Base-by-base conservation (phyloP, 495 filamentous ascomycete genomes). In the Halenospora varia region DNA sequence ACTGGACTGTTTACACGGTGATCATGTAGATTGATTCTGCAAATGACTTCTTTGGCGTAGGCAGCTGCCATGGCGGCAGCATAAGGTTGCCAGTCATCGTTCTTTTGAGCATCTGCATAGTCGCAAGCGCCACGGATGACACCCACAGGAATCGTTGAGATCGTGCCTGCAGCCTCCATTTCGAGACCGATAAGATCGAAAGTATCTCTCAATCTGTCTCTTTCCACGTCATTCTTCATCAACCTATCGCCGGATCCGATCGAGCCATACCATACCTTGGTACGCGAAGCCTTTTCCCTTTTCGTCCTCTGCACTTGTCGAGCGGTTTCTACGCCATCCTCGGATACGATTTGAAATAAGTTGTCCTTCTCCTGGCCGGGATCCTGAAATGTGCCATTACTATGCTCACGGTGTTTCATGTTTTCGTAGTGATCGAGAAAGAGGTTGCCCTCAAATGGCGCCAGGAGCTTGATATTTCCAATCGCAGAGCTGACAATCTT, bases 91-190 rank as follows among this genome's bases (percentile, higher is more conserved):
- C 73, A 78, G n/a, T 25, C 51, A 35, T 75, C 70, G 59, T 71
- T 71, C 57, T 76, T 77, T 54, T 71, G 66, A 35, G 50, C 49
- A 48, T 76, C 71, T 17, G 50, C 68, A 60, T 77, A 77, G 57
- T 77, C 69, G 54, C 68, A 77, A 13, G 70, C 67, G 1, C 73
- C 75, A 18, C 71, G 68, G 25, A 78, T 70, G 2, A 73, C 68
- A 3, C 45, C 19, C 25, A 24, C 23, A n/a, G 49, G 56, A 18
- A 56, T 19, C 1, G 18, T 26, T 35, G 55, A 20, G 51, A 59
- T 59, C 8, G 55, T 35, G 45, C 56, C 57, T 17, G 47, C 47
- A 39, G 59, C 59, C 48, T 57, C 59, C 41, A 57, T 62, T 51
- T 62, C 59, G 35, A 62, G 40, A 22, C 59, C 39, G 15, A 62